Evolutionary conservation across 73 alveolate genomes (phyloP).

Genomic region (Symbiodinium natans): DNA sequence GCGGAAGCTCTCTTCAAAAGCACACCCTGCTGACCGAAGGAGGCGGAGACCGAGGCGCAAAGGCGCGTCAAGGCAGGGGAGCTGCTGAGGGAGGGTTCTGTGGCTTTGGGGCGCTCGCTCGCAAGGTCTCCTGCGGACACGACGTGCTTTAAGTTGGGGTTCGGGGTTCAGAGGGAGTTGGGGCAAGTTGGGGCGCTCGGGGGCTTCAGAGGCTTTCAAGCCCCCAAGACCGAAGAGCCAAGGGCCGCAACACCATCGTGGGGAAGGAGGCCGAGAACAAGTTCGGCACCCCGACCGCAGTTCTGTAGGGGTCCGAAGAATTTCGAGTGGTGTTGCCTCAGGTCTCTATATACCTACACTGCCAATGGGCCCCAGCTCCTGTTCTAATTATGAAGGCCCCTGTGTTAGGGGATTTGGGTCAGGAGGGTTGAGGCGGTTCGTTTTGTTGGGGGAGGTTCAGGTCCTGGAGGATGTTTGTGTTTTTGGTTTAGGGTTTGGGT

Average conservation of each 20-base stretch:
- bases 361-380: too few relatives aligned
- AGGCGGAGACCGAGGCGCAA: slow-evolving; percentile 60
- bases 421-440: too few relatives aligned
- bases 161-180: background rate
- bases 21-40: slow-evolving; percentile 5
- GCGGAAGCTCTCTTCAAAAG: background rate
- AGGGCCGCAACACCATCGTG: slow-evolving; percentile 87
- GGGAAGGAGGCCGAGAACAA: slow-evolving; percentile 63
- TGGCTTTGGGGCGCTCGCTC: too few relatives aligned
- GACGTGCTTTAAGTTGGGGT: background rate
- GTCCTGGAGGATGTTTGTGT: background rate
- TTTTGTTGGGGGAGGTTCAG: background rate
- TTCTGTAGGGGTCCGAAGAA: background rate
- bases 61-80: slow-evolving; percentile 7
- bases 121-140: too few relatives aligned
- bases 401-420: too few relatives aligned
- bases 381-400: too few relatives aligned
- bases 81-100: too few relatives aligned
- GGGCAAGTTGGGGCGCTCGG: too few relatives aligned
- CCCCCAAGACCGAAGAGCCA: background rate
- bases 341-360: too few relatives aligned
- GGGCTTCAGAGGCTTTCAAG: background rate
- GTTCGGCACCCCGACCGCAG: slow-evolving; percentile 19
- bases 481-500: background rate
- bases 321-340: too few relatives aligned